Evolutionary conservation across 768 basidiomycete genomes (phyloP), one percentile per base, ranked within the genome.

Genomic region (Agrocybe praecox): DNA sequence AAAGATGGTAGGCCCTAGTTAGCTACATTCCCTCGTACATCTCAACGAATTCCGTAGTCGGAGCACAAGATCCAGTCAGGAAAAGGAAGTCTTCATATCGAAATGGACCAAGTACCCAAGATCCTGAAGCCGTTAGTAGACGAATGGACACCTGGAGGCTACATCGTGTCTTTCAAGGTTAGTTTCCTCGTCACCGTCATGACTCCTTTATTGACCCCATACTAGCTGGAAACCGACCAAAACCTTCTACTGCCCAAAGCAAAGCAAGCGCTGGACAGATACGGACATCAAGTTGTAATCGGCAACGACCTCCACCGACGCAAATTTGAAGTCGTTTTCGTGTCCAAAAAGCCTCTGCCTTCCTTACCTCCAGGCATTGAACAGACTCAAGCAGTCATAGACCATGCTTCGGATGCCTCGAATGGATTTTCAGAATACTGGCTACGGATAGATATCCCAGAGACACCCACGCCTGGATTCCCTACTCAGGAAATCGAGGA

Each of bases 71-170:
- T 99, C 34, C 96, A 98, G 67, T 97, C 95, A 0, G 92, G 93
- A 24, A 95, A 96, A 68, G 96, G 96, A 1, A 96, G 89, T 62
- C 76, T 98, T 22, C 84, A 86, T 46, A 91, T 98, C 54, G 96
- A 98, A 72, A 99, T 98, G 97, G 97, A 99, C 67, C 95, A 98
- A 70, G 96, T 98, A 0, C 97, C 97, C 8, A 99, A 99, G 73
- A 88, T 98, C 33, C 76, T 99, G 46, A 91, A 92, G 70, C 90
- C 94, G 0, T 78, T 99, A 75, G 95, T 98, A 7, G 87, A 90
- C 45, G 94, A 98, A 69, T 99, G 97, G 96, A 89, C 87, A 1
- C 85, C 81, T 7, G 85, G 91, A 45, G 96, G 94, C 0, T 98
- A 87, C 69, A 88, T 98, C 36, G 93, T 99, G 40, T 96, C 94